phyloP scores from a whole-genome alignment of 2,329 filamentous ascomycete species.

The Alternaria metachromatica region DNA sequence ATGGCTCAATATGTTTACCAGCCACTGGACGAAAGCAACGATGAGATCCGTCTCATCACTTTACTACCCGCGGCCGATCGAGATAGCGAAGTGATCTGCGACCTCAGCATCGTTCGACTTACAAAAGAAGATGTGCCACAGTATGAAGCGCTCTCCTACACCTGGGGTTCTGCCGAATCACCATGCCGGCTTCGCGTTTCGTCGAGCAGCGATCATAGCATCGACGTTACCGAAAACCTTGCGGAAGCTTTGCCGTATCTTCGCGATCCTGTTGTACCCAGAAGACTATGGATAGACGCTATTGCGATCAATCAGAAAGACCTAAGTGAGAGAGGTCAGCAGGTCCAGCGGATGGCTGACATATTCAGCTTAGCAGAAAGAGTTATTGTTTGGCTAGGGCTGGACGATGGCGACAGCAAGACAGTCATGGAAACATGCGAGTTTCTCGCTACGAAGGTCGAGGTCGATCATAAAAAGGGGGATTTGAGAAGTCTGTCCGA shows the following conservation, averaged over 20 bases:
- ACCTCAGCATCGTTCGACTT: neutral
- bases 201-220: neutral
- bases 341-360: neutral
- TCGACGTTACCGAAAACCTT: neutral
- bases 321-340: neutral
- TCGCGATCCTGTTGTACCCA: neutral
- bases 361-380: slow-evolving; percentile 1
- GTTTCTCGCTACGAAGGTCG: neutral
- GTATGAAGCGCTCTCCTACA: neutral
- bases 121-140: neutral
- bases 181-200: neutral
- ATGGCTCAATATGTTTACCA: neutral
- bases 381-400: slow-evolving; percentile 2
- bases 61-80: neutral
- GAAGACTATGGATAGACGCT: neutral
- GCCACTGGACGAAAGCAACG: neutral
- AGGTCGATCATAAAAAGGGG: neutral
- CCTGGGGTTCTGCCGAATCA: neutral
- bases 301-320: neutral
- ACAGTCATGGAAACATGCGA: neutral
- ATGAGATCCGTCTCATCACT: neutral
- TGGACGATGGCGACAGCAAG: neutral
- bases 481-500: neutral
- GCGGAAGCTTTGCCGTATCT: neutral
- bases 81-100: neutral